Conservation (phyloP, 73 alveolate species). For the Uronychia setigera region DNA sequence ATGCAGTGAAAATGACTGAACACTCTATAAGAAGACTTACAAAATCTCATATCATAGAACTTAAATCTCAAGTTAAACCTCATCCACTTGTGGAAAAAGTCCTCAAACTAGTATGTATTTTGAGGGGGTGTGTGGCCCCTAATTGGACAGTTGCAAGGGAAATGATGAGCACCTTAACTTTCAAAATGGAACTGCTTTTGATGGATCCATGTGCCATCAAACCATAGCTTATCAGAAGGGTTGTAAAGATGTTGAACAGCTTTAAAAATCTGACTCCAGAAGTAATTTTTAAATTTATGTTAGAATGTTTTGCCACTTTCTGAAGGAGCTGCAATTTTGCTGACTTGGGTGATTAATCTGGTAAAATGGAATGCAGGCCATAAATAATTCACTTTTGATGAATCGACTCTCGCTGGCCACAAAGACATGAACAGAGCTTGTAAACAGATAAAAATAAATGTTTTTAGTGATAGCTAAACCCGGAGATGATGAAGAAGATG, state of each 20-base stretch:
- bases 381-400: slow-evolving; percentile 48
- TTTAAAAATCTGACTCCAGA: slow-evolving; percentile 48
- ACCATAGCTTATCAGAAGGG: slow-evolving; percentile 37
- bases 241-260: slow-evolving; percentile 38
- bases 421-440: slow-evolving; percentile 52
- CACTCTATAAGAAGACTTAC: slow-evolving; percentile 51
- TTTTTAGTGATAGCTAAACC: neutral
- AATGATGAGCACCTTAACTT: slow-evolving; percentile 55
- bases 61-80: slow-evolving; percentile 52
- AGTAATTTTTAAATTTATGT: neutral
- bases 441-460: slow-evolving; percentile 13
- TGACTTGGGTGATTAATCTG: slow-evolving; percentile 66
- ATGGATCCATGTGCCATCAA: slow-evolving; percentile 56
- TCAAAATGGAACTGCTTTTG: slow-evolving; percentile 67
- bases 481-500: slow-evolving; percentile 40
- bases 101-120: slow-evolving; percentile 56
- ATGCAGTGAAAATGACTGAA: slow-evolving; percentile 71
- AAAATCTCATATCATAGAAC: slow-evolving; percentile 47
- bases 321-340: slow-evolving; percentile 44
- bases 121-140: slow-evolving; percentile 66
- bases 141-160: slow-evolving; percentile 71
- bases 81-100: slow-evolving; percentile 67
- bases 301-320: slow-evolving; percentile 20
- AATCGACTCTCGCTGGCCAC: slow-evolving; percentile 53
- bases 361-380: slow-evolving; percentile 71